Evolutionary conservation across 2,329 filamentous ascomycete genomes (phyloP).

Genomic region (Fusarium sp.): DNA sequence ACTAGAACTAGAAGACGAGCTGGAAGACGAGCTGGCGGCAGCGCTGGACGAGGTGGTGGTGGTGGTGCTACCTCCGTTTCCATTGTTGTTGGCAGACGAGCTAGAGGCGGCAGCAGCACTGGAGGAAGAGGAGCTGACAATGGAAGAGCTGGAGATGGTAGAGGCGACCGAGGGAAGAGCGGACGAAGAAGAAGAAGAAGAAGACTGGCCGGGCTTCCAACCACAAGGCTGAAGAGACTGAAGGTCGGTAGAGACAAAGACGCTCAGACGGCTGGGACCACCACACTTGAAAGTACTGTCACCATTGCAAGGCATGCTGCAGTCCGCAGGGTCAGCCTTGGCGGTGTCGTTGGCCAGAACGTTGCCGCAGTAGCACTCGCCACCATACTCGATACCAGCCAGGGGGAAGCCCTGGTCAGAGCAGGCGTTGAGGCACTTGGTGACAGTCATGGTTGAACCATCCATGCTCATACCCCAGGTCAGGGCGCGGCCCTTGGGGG

Average conservation of each 20-base stretch:
- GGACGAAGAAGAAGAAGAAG: slow-evolving; percentile 13
- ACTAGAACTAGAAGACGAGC: background rate
- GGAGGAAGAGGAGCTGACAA: slow-evolving; percentile 32
- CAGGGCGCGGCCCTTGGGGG: slow-evolving; percentile 56
- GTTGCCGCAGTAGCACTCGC: slow-evolving; percentile 64
- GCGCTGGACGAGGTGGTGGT: slow-evolving; percentile 4
- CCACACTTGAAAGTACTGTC: slow-evolving; percentile 57
- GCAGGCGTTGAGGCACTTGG: slow-evolving; percentile 58
- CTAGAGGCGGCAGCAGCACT: slow-evolving; percentile 10
- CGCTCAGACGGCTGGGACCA: slow-evolving; percentile 54
- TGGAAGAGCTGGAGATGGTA: slow-evolving; percentile 10
- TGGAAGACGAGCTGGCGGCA: background rate
- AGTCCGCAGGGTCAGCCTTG: slow-evolving; percentile 53
- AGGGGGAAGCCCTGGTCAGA: slow-evolving; percentile 58
- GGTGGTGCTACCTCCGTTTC: background rate
- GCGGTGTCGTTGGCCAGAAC: slow-evolving; percentile 62
- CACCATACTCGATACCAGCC: slow-evolving; percentile 61
- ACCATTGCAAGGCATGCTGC: slow-evolving; percentile 65
- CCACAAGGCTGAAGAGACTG: slow-evolving; percentile 64
- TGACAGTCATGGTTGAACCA: slow-evolving; percentile 53
- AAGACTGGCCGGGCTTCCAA: slow-evolving; percentile 38
- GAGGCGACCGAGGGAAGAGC: slow-evolving; percentile 10
- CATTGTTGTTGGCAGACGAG: slow-evolving; percentile 1
- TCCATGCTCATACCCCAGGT: slow-evolving; percentile 56
- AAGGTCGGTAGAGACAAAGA: slow-evolving; percentile 62